phyloP scores from a whole-genome alignment of 2,329 filamentous ascomycete species.

The Colletotrichum cereale region DNA sequence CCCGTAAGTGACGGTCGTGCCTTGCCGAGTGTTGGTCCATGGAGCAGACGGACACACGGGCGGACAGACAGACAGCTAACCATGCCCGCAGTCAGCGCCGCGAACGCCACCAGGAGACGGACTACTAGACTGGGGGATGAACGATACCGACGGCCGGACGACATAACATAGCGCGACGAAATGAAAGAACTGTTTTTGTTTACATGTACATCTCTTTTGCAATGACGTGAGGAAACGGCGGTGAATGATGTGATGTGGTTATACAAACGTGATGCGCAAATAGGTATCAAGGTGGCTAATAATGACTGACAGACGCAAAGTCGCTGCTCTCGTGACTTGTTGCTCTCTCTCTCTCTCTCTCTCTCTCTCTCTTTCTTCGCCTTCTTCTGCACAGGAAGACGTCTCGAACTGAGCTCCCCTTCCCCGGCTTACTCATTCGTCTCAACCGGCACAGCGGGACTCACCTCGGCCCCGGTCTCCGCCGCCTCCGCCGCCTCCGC shows the following conservation, averaged over 20 bases:
- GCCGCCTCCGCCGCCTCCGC: too few relatives aligned
- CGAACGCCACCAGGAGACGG: constrained; percentile 27
- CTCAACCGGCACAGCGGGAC: background rate
- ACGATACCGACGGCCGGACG: constrained; percentile 6
- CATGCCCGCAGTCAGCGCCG: constrained; percentile 11
- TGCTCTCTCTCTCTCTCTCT: background rate
- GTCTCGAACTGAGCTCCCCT: background rate
- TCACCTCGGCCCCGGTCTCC: background rate
- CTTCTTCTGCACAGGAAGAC: background rate
- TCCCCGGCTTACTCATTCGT: background rate
- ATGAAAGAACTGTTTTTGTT: background rate
- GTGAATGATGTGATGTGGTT: too few relatives aligned
- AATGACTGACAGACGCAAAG: background rate
- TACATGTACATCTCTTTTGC: too few relatives aligned
- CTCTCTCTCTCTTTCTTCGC: background rate
- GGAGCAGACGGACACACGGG: too few relatives aligned
- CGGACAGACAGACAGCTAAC: background rate
- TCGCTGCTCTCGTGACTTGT: background rate
- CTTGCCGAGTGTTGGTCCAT: background rate
- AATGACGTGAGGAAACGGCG: background rate
- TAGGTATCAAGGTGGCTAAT: constrained; percentile 17
- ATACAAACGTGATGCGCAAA: background rate
- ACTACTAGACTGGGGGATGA: constrained; percentile 21
- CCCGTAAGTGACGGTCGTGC: constrained; percentile 59
- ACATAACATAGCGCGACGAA: constrained; percentile 21